Percentiles rank a stretch among this genome's conserved stretches.
These are phyloP conservation scores for Nectriaceae sp. DNA, from an alignment of 2,329 filamentous ascomycete genomes.

Conservation along the genomic window DNA sequence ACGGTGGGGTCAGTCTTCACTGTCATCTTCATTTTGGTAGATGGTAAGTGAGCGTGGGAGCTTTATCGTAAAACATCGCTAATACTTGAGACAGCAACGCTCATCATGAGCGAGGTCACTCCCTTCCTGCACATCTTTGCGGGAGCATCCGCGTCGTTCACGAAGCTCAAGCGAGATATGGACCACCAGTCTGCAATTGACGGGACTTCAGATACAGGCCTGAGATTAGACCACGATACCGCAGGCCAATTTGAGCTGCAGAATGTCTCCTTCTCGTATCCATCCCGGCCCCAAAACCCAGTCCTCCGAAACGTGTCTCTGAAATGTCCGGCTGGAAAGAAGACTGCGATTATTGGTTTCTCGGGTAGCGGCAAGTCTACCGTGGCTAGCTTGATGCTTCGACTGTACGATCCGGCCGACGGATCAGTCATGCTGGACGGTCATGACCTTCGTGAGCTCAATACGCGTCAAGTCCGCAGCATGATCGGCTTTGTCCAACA, in stretches of 20 bases:
- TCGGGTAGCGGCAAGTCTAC: conserved; percentile 59
- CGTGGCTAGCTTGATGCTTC: conserved; percentile 51
- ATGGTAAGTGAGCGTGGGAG: no score
- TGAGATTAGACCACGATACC: conserved; percentile 46
- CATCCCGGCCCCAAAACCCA: conserved; percentile 40
- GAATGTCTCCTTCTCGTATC: conserved; percentile 43
- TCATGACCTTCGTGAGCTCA: conserved; percentile 45
- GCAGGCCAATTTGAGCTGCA: conserved; percentile 32
- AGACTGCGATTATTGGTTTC: conserved; percentile 56
- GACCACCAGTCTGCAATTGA: conserved; percentile 49
- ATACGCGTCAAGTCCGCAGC: conserved; percentile 42
- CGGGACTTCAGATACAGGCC: conserved; percentile 32
- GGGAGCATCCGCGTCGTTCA: conserved; percentile 56
- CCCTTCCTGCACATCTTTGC: conserved; percentile 64
- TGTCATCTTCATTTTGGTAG: conserved; percentile 62
- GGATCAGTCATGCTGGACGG: conserved; percentile 50
- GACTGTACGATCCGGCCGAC: conserved; percentile 55
- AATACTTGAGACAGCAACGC: no score
- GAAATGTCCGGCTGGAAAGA: conserved; percentile 45
- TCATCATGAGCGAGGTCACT: conserved; percentile 55
- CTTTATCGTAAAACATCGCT: no score
- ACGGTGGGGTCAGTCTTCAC: conserved; percentile 54
- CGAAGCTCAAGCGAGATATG: conserved; percentile 58
- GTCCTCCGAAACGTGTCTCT: conserved; percentile 46
- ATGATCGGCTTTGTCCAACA: conserved; percentile 44